A percentile compares a stretch with the other conserved stretches of the same genome.
These are phyloP conservation scores for Saksenaea oblongispora DNA, from an alignment of 371 early-diverging fungal species.

Conservation along the genomic window DNA sequence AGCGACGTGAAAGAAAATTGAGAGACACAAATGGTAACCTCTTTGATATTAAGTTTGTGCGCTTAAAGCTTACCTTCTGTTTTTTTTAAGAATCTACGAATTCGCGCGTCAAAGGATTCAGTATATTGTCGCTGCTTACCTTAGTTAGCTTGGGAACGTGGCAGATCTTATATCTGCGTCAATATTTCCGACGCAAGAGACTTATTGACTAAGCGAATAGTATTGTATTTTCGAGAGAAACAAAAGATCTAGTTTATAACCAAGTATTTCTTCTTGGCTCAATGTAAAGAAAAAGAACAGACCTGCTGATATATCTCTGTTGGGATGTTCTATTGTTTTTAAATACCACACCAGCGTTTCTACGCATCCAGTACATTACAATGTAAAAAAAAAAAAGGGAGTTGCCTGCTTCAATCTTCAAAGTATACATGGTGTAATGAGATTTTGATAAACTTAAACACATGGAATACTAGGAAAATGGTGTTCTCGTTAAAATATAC, in stretches of 20 bases:
- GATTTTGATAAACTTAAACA: no score
- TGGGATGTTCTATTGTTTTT: no score
- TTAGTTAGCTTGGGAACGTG: slow-evolving; percentile 72
- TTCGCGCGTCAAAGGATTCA: slow-evolving; percentile 80
- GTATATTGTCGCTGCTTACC: slow-evolving; percentile 66
- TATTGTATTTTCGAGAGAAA: background rate
- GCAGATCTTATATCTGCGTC: slow-evolving; percentile 82
- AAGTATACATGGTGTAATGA: no score
- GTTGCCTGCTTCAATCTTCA: no score
- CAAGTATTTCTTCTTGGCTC: background rate
- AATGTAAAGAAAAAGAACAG: background rate
- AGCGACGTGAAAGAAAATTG: slow-evolving; percentile 73
- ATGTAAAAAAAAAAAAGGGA: no score
- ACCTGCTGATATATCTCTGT: background rate
- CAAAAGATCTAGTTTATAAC: background rate
- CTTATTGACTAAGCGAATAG: slow-evolving; percentile 58
- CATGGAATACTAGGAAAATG: no score
- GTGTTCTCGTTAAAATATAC: no score
- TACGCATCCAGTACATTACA: no score
- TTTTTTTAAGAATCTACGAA: slow-evolving; percentile 76
- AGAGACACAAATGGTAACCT: slow-evolving; percentile 82
- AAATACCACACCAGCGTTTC: no score
- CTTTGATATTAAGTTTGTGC: background rate
- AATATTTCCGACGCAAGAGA: slow-evolving; percentile 88
- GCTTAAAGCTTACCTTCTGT: slow-evolving; percentile 1